These are phyloP conservation scores for Carallia pectinifolia DNA, from an alignment of 345 rosid genomes.

Conservation along the genomic window DNA sequence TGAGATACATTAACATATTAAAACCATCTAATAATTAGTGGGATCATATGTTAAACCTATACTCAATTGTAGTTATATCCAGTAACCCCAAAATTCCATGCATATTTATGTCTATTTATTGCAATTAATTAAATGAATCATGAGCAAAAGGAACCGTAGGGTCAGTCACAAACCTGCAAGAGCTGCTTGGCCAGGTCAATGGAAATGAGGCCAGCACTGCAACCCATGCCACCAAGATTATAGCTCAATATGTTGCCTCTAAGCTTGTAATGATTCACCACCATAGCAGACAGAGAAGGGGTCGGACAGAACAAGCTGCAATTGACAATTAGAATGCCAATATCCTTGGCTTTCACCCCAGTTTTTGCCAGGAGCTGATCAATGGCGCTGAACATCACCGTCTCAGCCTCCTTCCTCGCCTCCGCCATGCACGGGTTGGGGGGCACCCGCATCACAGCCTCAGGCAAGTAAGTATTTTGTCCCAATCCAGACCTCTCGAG, in stretches of 20 bases:
- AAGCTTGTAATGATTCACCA: conserved; percentile 65
- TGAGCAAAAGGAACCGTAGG: not conserved
- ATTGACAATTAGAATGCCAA: conserved; percentile 59
- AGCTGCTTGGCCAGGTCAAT: conserved; percentile 68
- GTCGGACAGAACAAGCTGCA: conserved; percentile 70
- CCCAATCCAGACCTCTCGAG: conserved; percentile 80
- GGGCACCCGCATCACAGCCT: conserved; percentile 54
- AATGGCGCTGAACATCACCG: conserved; percentile 62
- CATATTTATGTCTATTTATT: not conserved
- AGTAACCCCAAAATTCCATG: not conserved
- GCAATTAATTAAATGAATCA: not conserved
- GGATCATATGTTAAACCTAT: not conserved
- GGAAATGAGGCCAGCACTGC: conserved; percentile 71
- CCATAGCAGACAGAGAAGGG: conserved; percentile 67
- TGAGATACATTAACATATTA: not conserved
- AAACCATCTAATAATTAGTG: not conserved
- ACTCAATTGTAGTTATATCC: not conserved
- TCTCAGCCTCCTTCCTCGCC: conserved; percentile 67
- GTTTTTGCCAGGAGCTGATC: conserved; percentile 56
- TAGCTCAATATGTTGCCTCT: conserved; percentile 63
- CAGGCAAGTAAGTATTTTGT: conserved; percentile 70
- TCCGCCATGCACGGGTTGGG: conserved; percentile 58
- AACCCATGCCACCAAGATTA: conserved; percentile 74
- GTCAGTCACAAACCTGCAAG: conserved; percentile 39
- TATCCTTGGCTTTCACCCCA: conserved; percentile 60